Evolutionary conservation across 371 early-diverging fungal genomes (phyloP).

Genomic region (Mortierella sp.): DNA sequence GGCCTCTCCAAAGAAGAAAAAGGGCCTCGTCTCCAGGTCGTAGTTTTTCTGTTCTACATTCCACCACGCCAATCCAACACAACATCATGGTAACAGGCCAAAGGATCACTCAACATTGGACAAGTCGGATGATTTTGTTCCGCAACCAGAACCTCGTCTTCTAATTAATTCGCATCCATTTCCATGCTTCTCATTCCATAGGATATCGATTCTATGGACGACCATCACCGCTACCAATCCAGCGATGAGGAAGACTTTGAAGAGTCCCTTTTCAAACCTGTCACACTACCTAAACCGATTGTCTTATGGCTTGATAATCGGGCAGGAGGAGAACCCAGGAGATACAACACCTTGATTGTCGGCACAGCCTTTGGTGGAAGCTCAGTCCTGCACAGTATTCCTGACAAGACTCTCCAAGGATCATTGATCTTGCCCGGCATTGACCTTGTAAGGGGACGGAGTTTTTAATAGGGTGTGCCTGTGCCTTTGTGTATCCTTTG

Average conservation of each 20-base stretch:
- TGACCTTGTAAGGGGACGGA: conserved; percentile 27
- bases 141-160: background rate
- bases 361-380: conserved; percentile 48
- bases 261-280: conserved; percentile 30
- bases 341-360: conserved; percentile 36
- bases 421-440: conserved; percentile 33
- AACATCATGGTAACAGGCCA: too few species aligned
- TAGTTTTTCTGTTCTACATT: too few species aligned
- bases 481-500: background rate
- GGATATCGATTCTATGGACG: conserved; percentile 26
- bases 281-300: conserved; percentile 41
- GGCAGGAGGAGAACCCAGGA: background rate
- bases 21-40: too few species aligned
- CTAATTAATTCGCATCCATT: background rate
- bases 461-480: too few species aligned
- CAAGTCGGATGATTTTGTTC: background rate
- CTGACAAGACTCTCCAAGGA: conserved; percentile 40
- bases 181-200: conserved; percentile 4
- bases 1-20: too few species aligned
- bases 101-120: too few species aligned
- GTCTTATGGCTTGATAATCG: conserved; percentile 26
- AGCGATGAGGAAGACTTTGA: conserved; percentile 54
- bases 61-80: too few species aligned
- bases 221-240: conserved; percentile 52
- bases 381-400: conserved; percentile 31